Evolutionary conservation across 805 yeast species (phyloP).

Genomic region (Kregervanrija fluxuum): DNA sequence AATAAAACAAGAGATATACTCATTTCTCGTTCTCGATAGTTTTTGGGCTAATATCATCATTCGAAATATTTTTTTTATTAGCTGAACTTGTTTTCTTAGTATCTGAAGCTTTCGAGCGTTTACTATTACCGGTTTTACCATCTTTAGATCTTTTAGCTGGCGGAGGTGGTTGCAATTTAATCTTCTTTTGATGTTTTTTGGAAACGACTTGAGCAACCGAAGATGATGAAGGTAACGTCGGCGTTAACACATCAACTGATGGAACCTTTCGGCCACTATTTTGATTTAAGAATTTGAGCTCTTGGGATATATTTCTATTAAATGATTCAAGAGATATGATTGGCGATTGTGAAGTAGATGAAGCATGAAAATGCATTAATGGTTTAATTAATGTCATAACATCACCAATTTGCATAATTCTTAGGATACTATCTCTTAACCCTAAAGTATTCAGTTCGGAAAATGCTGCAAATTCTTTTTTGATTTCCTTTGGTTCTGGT

Average conservation of each 20-base stretch:
- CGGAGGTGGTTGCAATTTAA: constrained; percentile 7
- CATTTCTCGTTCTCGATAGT: no score
- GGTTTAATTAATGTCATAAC: constrained; percentile 67
- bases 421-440: constrained; percentile 54
- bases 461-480: constrained; percentile 27
- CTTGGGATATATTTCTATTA: constrained; percentile 19
- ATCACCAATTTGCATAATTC: constrained; percentile 69
- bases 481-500: background rate
- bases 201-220: constrained; percentile 1
- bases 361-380: constrained; percentile 42
- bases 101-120: background rate
- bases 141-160: background rate
- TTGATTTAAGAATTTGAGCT: constrained; percentile 6
- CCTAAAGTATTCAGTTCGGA: constrained; percentile 51
- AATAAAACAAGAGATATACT: no score
- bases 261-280: no score
- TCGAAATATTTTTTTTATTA: no score
- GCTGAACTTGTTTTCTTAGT: no score
- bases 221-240: background rate
- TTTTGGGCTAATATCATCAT: no score
- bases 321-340: constrained; percentile 51
- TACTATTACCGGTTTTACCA: no score
- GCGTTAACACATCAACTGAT: background rate
- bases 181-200: constrained; percentile 1
- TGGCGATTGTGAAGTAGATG: constrained; percentile 40